Base-by-base conservation (phyloP, 352 stramenopile genomes). In the Pythium utonaiense region DNA sequence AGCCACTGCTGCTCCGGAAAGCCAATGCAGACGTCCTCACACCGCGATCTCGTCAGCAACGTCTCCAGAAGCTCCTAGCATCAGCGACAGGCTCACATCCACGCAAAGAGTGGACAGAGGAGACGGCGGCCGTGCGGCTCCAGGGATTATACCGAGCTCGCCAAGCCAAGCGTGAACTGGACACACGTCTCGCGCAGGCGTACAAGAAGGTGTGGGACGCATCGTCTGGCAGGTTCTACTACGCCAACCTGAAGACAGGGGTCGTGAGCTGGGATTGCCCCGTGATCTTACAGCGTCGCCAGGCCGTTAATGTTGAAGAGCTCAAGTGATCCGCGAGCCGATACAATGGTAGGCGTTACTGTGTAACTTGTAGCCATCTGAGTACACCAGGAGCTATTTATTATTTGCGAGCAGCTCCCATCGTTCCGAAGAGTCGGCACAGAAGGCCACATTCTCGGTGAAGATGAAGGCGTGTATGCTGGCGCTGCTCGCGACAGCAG, bases 171-270 rank as follows among this genome's bases (percentile, higher is more conserved):
- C 64, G 64, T 6, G 68, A 75, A 25, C 69, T 90, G 17, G 61
- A 73, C 10, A 27, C 49, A 1, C 67, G 67, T 8, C 57, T 89
- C 33, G 59, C 60, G 4, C 61, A 76, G 27, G 68, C 70, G 3
- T 93, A 86, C 78, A 82, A 74, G 64, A 75, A 84, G 48, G 73
- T 84, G 2, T 53, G 75, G 44, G 85, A 94, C 36, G 45, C 65
- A 0, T 62, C 67, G 22, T 78, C 69, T 9, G 69, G 67, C 0
- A 69, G 64, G 31, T 85, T 84, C 57, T 94, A 92, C 69, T 94
- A 88, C 56, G 76, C 89, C 34, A 83, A 94, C 40, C n/a, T 80
- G n/a, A 41, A 65, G 16, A 93, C 85, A 0, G 73, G 80, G 36
- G 70, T 67, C 9, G 79, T 82, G 69, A 90, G 75, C 44, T 92